Conservation (phyloP, 345 rosid species). For the Hibiscus tridactylites region DNA sequence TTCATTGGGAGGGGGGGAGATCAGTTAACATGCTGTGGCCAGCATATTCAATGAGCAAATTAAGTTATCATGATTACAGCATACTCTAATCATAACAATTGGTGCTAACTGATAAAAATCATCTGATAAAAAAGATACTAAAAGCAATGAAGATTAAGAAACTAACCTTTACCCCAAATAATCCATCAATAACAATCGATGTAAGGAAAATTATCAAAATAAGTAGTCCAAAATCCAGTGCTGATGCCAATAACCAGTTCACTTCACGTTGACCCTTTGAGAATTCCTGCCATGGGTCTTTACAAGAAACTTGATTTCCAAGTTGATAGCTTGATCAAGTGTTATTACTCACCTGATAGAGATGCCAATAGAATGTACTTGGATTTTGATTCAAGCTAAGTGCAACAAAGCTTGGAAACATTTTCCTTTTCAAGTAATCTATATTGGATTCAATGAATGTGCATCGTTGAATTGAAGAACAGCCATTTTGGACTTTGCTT, state of each 20-base stretch:
- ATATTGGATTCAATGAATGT: neutral
- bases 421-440: neutral
- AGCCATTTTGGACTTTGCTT: neutral
- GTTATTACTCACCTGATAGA: slow-evolving; percentile 65
- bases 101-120: neutral
- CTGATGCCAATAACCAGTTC: slow-evolving; percentile 60
- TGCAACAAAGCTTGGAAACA: neutral
- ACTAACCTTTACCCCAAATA: slow-evolving; percentile 48
- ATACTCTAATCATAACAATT: neutral
- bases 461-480: neutral
- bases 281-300: slow-evolving; percentile 54
- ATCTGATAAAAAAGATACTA: neutral
- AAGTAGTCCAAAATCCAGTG: slow-evolving; percentile 52
- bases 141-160: neutral
- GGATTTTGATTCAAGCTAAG: slow-evolving; percentile 32
- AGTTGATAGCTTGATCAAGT: slow-evolving; percentile 44
- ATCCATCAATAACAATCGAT: slow-evolving; percentile 37
- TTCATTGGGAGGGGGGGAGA: neutral
- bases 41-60: neutral
- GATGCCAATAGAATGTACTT: slow-evolving; percentile 75
- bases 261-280: slow-evolving; percentile 74
- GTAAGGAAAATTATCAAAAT: slow-evolving; percentile 42
- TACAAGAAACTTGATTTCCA: slow-evolving; percentile 71
- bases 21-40: neutral
- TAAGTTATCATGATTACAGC: neutral